Conservation (phyloP, 2,329 filamentous ascomycete genomes). For the Exophiala spinifera region DNA sequence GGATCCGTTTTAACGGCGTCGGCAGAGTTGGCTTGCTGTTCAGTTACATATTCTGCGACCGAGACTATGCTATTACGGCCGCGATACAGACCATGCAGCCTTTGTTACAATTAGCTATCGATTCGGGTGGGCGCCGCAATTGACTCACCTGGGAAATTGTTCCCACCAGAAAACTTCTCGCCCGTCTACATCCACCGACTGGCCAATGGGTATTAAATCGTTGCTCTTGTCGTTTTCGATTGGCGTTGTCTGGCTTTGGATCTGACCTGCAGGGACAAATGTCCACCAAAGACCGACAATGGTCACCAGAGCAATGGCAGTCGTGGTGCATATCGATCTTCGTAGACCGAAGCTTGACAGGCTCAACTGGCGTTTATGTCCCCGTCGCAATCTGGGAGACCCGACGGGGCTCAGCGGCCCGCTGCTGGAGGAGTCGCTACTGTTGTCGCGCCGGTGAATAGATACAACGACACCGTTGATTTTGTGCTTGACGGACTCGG, state of each 20-base stretch:
- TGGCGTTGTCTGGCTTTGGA: background rate
- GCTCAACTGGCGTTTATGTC: slow-evolving; percentile 16
- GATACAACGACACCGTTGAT: slow-evolving; percentile 3
- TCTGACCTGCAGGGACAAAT: background rate
- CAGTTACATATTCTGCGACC: slow-evolving; percentile 22
- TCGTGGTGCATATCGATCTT: slow-evolving; percentile 18
- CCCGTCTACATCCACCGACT: slow-evolving; percentile 18
- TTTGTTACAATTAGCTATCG: background rate
- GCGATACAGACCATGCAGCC: slow-evolving; percentile 21
- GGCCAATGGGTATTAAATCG: slow-evolving; percentile 23
- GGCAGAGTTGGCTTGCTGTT: slow-evolving; percentile 16
- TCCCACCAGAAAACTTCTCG: slow-evolving; percentile 31
- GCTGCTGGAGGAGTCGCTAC: slow-evolving; percentile 11
- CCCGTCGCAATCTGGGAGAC: slow-evolving; percentile 11
- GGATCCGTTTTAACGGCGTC: slow-evolving; percentile 9
- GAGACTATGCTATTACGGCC: slow-evolving; percentile 22
- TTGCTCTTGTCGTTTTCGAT: slow-evolving; percentile 9
- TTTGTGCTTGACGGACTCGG: slow-evolving; percentile 13
- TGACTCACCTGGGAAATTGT: slow-evolving; percentile 23
- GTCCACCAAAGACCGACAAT: slow-evolving; percentile 15
- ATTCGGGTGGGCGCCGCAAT: background rate
- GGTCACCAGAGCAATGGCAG: slow-evolving; percentile 15
- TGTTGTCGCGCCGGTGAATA: slow-evolving; percentile 10
- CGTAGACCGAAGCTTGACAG: slow-evolving; percentile 16
- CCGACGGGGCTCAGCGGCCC: slow-evolving; percentile 14